phyloP scores from a whole-genome alignment of 1,284 basidiomycete species.

The Pseudozyma thailandica region DNA sequence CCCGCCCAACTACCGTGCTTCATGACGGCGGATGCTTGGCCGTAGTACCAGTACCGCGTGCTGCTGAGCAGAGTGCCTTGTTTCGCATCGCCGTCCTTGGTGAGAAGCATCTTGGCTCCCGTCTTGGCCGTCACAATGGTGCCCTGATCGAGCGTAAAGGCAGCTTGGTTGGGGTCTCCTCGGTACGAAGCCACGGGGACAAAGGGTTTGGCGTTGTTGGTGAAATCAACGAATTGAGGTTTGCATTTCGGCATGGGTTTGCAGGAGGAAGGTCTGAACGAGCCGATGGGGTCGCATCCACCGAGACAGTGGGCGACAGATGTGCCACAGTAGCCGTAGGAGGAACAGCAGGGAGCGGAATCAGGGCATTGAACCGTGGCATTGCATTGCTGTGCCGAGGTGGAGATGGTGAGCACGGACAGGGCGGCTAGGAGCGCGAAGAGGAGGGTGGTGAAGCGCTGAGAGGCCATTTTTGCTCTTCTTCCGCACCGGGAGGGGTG shows the following conservation, averaged over 20 bases:
- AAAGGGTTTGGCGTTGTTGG: conserved; percentile 43
- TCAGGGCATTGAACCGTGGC: conserved; percentile 26
- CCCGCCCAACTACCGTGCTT: conserved; percentile 44
- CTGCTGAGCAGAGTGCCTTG: conserved; percentile 33
- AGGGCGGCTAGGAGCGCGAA: conserved; percentile 21
- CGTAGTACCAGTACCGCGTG: conserved; percentile 54
- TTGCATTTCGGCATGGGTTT: conserved; percentile 53
- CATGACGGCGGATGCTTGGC: conserved; percentile 42
- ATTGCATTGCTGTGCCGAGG: conserved; percentile 20
- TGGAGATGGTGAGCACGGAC: conserved; percentile 13
- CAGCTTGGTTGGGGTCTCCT: conserved; percentile 44
- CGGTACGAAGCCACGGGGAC: conserved; percentile 34
- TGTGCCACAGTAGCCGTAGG: conserved; percentile 49
- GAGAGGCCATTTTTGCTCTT: conserved; percentile 9
- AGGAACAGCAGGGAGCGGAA: conserved; percentile 36
- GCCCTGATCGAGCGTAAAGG: conserved; percentile 52
- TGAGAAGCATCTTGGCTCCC: conserved; percentile 43
- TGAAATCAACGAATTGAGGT: conserved; percentile 37
- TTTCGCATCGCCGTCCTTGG: conserved; percentile 29
- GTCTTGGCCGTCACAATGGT: conserved; percentile 16
- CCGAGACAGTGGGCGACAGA: conserved; percentile 34
- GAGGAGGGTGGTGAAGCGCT: conserved; percentile 17
- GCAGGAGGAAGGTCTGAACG: conserved; percentile 44
- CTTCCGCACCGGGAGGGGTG: neutral
- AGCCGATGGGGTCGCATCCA: conserved; percentile 39